A percentile compares a stretch with the other conserved stretches of the same genome.
Evolutionary conservation across 192 early-diverging fungal species (phyloP).

Genomic region (Fimicolochytrium jonesii): DNA sequence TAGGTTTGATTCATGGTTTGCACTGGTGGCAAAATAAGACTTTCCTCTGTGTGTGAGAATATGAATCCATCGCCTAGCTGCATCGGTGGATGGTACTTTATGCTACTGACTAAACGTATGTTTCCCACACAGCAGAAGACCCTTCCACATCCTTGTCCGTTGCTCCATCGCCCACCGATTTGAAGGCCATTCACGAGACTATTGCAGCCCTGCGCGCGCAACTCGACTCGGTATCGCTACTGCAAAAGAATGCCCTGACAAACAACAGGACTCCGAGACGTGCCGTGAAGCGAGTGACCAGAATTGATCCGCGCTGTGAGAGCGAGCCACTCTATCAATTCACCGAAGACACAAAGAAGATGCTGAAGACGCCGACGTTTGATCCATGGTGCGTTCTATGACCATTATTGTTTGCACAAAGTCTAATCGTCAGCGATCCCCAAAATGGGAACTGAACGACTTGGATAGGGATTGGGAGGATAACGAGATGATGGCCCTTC

Average conservation of each 20-base stretch:
- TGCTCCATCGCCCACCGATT: background rate
- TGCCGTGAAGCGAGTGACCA: background rate
- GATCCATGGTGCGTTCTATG: slow-evolving; percentile 45
- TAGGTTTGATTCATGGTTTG: background rate
- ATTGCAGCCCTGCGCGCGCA: background rate
- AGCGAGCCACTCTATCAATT: slow-evolving; percentile 2
- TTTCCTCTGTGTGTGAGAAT: too few species aligned
- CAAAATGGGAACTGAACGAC: too few species aligned
- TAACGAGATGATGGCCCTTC: slow-evolving; percentile 32
- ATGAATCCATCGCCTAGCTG: background rate
- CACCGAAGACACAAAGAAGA: slow-evolving; percentile 22
- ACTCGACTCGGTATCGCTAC: background rate
- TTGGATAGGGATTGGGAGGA: slow-evolving; percentile 37
- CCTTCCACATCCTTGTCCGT: background rate
- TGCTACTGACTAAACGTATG: too few species aligned
- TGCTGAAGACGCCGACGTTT: slow-evolving; percentile 32
- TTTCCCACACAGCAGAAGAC: background rate
- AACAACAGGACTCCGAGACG: background rate
- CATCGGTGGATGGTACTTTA: background rate
- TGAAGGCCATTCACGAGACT: background rate
- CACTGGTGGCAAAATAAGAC: background rate
- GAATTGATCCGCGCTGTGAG: slow-evolving; percentile 7
- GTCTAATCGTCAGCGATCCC: too few species aligned
- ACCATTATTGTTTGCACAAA: too few species aligned
- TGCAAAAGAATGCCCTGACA: background rate